phyloP scores from a whole-genome alignment of 2,329 filamentous ascomycete genomes.

The Stromatinia cepivora region DNA sequence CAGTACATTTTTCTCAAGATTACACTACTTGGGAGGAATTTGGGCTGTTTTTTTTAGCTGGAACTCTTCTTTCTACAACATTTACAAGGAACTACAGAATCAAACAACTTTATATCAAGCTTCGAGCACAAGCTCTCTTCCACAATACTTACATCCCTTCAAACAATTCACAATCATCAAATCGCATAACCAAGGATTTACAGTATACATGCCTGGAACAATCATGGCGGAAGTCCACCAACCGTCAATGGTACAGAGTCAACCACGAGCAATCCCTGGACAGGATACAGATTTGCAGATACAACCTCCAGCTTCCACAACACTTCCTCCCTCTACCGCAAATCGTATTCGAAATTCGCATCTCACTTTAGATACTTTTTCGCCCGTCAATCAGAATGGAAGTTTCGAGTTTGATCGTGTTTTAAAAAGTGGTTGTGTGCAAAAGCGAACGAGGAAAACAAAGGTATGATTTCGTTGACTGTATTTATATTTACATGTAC shows the following conservation, averaged over 20 bases:
- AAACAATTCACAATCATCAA: background rate
- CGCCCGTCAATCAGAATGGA: conserved; percentile 89
- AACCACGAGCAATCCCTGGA: conserved; percentile 36
- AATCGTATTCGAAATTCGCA: conserved; percentile 43
- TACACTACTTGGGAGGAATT: background rate
- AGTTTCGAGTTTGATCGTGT: conserved; percentile 96
- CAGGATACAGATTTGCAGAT: conserved; percentile 32
- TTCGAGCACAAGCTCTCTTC: background rate
- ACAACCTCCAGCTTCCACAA: conserved; percentile 27
- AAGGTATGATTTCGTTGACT: conserved; percentile 58
- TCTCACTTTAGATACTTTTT: conserved; percentile 65
- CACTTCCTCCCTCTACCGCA: conserved; percentile 31
- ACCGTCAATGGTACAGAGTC: conserved; percentile 23
- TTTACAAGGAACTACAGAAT: background rate
- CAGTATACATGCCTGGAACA: conserved; percentile 22
- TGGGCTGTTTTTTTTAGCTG: background rate
- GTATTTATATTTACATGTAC: background rate
- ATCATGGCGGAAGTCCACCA: conserved; percentile 35
- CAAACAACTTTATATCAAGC: background rate
- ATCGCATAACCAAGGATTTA: background rate
- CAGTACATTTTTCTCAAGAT: conserved; percentile 11
- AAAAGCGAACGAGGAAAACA: conserved; percentile 89
- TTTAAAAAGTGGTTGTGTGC: conserved; percentile 81
- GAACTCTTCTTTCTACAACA: background rate
- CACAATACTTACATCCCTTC: background rate